Percentiles rank a stretch among this genome's conserved stretches.
Evolutionary conservation across 352 stramenopile genomes (phyloP).

Genomic region (Pythium sp.): DNA sequence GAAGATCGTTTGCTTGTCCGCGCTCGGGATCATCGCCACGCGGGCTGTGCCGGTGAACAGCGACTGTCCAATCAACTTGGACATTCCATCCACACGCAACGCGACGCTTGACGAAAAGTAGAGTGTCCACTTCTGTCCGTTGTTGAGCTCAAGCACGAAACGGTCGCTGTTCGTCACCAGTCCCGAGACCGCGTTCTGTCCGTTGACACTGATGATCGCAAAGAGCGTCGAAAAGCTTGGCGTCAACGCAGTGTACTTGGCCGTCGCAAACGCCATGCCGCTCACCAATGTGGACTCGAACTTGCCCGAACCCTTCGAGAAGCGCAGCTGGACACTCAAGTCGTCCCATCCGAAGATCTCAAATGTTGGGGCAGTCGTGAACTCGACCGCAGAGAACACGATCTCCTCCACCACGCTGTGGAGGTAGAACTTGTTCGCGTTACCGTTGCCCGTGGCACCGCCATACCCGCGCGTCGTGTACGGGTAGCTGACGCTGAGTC

Average conservation of each 20-base stretch:
- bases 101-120: slow-evolving; percentile 41
- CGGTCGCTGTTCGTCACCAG: slow-evolving; percentile 28
- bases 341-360: slow-evolving; percentile 54
- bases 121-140: slow-evolving; percentile 51
- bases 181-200: slow-evolving; percentile 6
- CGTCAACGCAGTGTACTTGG: slow-evolving; percentile 42
- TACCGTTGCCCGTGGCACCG: slow-evolving; percentile 41
- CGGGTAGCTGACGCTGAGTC: slow-evolving; percentile 55
- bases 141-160: slow-evolving; percentile 51
- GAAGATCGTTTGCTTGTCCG: slow-evolving; percentile 30
- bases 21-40: slow-evolving; percentile 34
- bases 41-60: slow-evolving; percentile 33
- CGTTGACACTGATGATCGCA: slow-evolving; percentile 55
- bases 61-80: slow-evolving; percentile 29
- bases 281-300: slow-evolving; percentile 50
- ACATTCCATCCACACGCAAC: slow-evolving; percentile 34
- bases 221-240: slow-evolving; percentile 40
- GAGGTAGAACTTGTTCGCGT: slow-evolving; percentile 50
- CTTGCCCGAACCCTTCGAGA: slow-evolving; percentile 31
- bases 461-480: slow-evolving; percentile 48
- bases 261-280: slow-evolving; percentile 66
- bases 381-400: slow-evolving; percentile 49
- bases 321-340: slow-evolving; percentile 49
- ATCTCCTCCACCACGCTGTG: slow-evolving; percentile 46
- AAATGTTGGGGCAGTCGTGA: slow-evolving; percentile 27